These are phyloP conservation scores for Aureococcus anophagefferens DNA, from an alignment of 108 stramenopile species.

Conservation along the genomic window DNA sequence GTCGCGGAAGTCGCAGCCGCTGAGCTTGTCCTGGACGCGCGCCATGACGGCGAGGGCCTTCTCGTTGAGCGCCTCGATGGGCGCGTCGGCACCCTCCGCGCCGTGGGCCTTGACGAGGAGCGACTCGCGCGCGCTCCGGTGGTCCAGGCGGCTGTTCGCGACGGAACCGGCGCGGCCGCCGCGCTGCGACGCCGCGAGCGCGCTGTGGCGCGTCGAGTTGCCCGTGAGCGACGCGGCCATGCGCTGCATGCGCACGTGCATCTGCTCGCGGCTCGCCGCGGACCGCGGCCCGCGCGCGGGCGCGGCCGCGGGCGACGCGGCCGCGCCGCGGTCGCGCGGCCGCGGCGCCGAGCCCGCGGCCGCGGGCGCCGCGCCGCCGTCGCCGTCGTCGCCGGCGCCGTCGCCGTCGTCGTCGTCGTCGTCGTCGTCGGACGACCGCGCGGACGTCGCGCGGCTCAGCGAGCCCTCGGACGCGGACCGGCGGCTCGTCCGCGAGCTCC, in stretches of 20 bases:
- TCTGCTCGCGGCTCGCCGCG: conserved; percentile 46
- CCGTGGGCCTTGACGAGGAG: conserved; percentile 14
- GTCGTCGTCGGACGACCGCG: no score
- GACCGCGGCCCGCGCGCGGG: conserved; percentile 2
- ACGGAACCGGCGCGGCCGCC: conserved; percentile 24
- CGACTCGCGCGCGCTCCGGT: conserved; percentile 19
- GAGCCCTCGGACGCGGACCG: no score
- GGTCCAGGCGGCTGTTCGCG: conserved; percentile 10
- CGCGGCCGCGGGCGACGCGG: conserved; percentile 1
- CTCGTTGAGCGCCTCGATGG: conserved; percentile 67
- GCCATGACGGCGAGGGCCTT: conserved; percentile 87
- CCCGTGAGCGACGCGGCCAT: conserved; percentile 55
- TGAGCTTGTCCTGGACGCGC: conserved; percentile 91
- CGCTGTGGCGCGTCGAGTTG: conserved; percentile 48
- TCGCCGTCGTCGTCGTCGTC: background rate
- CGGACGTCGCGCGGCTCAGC: no score
- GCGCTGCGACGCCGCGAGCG: conserved; percentile 11
- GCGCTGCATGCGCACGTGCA: conserved; percentile 60
- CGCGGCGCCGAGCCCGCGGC: background rate
- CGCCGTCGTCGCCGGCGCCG: conserved; percentile 2
- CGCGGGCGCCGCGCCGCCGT: conserved; percentile 1
- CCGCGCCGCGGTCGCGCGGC: background rate
- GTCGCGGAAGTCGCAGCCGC: conserved; percentile 85
- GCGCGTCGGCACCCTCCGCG: conserved; percentile 18
- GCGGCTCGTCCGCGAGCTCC: no score